These are phyloP conservation scores for Exophiala viscosa DNA, from an alignment of 2,329 filamentous ascomycete species.

Conservation along the genomic window DNA sequence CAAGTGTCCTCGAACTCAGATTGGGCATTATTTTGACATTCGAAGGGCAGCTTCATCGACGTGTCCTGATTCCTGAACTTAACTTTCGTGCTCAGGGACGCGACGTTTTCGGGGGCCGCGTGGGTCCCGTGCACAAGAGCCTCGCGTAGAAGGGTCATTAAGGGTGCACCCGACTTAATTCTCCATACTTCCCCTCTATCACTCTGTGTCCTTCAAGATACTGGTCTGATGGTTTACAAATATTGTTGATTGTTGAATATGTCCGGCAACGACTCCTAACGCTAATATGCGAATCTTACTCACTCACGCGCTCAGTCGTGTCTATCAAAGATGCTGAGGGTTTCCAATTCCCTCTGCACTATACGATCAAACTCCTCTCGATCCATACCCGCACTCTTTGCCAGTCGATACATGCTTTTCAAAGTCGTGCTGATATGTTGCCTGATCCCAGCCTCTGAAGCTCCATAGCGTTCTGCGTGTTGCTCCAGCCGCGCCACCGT, in stretches of 20 bases:
- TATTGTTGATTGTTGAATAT: too few species aligned
- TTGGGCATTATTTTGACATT: too few species aligned
- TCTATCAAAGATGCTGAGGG: slow-evolving; percentile 53
- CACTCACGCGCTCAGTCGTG: slow-evolving; percentile 13
- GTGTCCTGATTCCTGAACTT: too few species aligned
- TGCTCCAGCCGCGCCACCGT: slow-evolving; percentile 55
- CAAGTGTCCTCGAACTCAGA: too few species aligned
- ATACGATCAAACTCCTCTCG: slow-evolving; percentile 57
- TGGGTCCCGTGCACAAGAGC: slow-evolving; percentile 1
- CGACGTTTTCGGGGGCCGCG: background rate
- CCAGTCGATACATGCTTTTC: slow-evolving; percentile 61
- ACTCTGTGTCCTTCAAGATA: too few species aligned
- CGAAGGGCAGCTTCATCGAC: too few species aligned
- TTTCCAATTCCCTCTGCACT: slow-evolving; percentile 57
- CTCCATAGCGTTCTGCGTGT: slow-evolving; percentile 48
- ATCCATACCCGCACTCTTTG: slow-evolving; percentile 56
- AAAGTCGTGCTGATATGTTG: slow-evolving; percentile 62
- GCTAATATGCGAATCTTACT: background rate
- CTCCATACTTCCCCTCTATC: background rate
- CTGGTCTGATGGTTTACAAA: too few species aligned
- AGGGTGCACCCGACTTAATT: background rate
- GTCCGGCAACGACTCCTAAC: too few species aligned
- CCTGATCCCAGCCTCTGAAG: slow-evolving; percentile 59
- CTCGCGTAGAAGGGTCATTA: background rate
- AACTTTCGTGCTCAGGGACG: too few species aligned